These are phyloP conservation scores for Epichloe gansuensis DNA, from an alignment of 2,329 filamentous ascomycete species.

Conservation along the genomic window DNA sequence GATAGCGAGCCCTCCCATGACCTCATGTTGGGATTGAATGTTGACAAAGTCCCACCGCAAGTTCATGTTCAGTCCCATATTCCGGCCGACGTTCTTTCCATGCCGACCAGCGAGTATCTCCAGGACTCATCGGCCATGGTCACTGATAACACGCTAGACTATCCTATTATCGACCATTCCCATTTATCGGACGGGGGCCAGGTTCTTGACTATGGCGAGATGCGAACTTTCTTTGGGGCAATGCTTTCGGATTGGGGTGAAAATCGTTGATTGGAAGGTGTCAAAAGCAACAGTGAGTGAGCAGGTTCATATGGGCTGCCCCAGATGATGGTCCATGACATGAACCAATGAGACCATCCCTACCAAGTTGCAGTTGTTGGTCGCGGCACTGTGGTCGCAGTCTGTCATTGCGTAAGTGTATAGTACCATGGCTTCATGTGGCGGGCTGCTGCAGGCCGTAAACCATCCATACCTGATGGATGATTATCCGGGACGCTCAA, in stretches of 20 bases:
- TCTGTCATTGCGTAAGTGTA: no score
- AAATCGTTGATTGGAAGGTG: neutral
- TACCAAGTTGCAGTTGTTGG: no score
- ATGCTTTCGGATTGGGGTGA: conserved; percentile 1
- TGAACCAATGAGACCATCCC: no score
- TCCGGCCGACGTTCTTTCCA: neutral
- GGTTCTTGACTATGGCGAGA: conserved; percentile 2
- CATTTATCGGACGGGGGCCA: neutral
- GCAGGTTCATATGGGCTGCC: no score
- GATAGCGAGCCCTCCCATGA: neutral
- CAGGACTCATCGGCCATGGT: neutral
- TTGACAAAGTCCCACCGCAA: neutral
- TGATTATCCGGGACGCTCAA: no score
- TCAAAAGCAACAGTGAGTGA: no score
- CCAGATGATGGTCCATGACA: no score
- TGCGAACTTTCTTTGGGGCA: conserved; percentile 1
- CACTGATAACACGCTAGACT: neutral
- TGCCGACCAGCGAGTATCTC: neutral
- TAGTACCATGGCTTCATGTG: no score
- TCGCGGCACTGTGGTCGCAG: no score
- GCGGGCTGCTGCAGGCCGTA: no score
- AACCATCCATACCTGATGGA: no score
- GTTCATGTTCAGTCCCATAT: neutral
- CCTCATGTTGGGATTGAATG: neutral
- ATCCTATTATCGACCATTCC: neutral